Base-by-base conservation (phyloP, 2,329 filamentous ascomycete genomes). In the Torrubiellomyces zombiae region DNA sequence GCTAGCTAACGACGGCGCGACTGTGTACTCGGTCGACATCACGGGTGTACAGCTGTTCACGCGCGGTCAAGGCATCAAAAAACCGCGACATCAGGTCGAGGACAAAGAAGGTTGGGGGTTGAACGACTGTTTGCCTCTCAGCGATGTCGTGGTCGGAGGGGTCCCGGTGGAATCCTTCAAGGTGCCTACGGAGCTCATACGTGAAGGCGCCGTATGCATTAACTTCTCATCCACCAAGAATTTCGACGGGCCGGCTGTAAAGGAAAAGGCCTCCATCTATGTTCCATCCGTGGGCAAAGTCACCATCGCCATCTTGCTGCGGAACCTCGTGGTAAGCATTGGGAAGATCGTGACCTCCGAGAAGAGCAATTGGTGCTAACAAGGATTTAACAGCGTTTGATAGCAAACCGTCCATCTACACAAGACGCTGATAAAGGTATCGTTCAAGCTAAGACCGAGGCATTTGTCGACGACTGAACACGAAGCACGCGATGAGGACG, bases 151-250 rank as follows among this genome's bases (percentile, higher is more conserved):
- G 32, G 91, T 98, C 41, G 79, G 79, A 27, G 89, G 89, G 36
- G 89, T 98, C 2, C 89, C 89, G 0, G 70, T 73, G 14, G 78
- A 93, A 34, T 68, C 63, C 32, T 98, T 77, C 66, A 94, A 95
- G 60, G 78, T 98, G 14, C 80, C 85, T 5, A 77, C 75, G 4
- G 68, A 80, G 25, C 58, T 89, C 33, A 62, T 98, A 41, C 70
- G 82, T 23, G 80, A 93, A 28, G 89, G 89, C 23, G 85, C 81
- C 16, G 81, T 93, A n/a, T 98, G 89, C 62, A 85, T 98, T 58
- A 98, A 98, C 56, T 95, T 98, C 50, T 91, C 83, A 6, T 93
- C 81, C 25, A 82, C 79, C 52, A 81, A 85, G 59, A 95, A 98
- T 56, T 95, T 95, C 52, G 75, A 75, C 32, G 65, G 64, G 1